Percentiles rank a stretch among this genome's conserved stretches.
Conservation (phyloP, 371 early-diverging fungal species). For the Rhizomucor pusillus region DNA sequence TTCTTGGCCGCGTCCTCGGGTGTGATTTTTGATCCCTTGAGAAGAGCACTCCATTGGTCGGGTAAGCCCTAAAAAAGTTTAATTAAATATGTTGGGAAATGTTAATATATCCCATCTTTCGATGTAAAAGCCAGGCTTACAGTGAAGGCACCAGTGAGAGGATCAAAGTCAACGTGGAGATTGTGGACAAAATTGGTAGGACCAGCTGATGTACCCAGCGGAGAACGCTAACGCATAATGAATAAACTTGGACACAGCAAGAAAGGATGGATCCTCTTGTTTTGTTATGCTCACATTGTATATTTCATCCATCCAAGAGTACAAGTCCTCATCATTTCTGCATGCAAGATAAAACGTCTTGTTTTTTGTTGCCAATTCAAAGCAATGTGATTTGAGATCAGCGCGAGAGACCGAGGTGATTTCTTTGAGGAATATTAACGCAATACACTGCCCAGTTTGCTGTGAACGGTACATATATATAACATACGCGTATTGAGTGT, state of each 20-base stretch:
- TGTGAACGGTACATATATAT: slow-evolving; percentile 4
- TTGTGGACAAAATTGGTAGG: slow-evolving; percentile 95
- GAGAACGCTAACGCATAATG: slow-evolving; percentile 24
- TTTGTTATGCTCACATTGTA: slow-evolving; percentile 60
- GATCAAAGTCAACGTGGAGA: slow-evolving; percentile 97
- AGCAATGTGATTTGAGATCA: slow-evolving; percentile 87
- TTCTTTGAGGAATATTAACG: slow-evolving; percentile 89
- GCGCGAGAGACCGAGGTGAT: slow-evolving; percentile 82
- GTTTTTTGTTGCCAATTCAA: slow-evolving; percentile 89
- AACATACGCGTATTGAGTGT: not conserved
- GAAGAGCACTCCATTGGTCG: slow-evolving; percentile 87
- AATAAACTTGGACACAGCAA: too few species aligned
- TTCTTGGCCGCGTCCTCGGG: slow-evolving; percentile 94
- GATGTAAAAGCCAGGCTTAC: slow-evolving; percentile 45
- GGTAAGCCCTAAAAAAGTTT: slow-evolving; percentile 74
- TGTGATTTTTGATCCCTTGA: slow-evolving; percentile 90
- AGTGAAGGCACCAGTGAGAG: slow-evolving; percentile 88
- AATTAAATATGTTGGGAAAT: not conserved
- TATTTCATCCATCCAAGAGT: slow-evolving; percentile 96
- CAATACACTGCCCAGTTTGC: slow-evolving; percentile 58
- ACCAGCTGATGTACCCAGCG: slow-evolving; percentile 75
- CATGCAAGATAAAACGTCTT: slow-evolving; percentile 88
- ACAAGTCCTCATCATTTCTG: slow-evolving; percentile 94
- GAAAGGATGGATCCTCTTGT: too few species aligned
- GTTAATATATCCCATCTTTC: not conserved